These are phyloP conservation scores for Colletotrichum salicis DNA, from an alignment of 2,329 filamentous ascomycete genomes.

Conservation along the genomic window DNA sequence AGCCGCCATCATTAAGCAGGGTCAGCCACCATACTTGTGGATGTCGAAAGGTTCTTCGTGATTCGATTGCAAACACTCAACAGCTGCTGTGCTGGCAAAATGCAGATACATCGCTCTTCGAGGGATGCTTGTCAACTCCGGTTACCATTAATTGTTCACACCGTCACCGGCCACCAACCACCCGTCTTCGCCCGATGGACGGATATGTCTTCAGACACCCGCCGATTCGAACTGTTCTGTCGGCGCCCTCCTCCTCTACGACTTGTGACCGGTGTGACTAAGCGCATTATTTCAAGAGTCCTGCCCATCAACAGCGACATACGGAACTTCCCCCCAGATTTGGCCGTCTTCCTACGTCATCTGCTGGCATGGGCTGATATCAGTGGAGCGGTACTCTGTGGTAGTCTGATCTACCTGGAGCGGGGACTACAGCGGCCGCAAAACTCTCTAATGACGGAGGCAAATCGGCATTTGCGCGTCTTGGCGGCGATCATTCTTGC, in stretches of 20 bases:
- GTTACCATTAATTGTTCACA: background rate
- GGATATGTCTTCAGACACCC: background rate
- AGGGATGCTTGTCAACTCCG: background rate
- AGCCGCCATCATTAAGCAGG: background rate
- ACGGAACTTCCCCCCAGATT: slow-evolving; percentile 1
- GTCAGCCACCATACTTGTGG: background rate
- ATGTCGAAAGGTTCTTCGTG: background rate
- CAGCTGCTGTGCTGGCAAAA: background rate
- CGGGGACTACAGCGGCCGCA: background rate
- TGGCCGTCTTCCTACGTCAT: background rate
- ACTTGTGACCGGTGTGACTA: background rate
- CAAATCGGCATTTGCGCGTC: background rate
- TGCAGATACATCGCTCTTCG: background rate
- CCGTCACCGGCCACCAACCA: background rate
- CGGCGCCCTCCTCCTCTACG: background rate
- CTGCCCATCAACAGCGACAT: background rate
- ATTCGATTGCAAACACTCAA: background rate
- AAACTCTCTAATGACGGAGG: background rate
- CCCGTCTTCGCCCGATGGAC: background rate
- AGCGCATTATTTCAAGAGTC: background rate
- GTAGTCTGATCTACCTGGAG: slow-evolving; percentile 3
- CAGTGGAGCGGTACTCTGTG: background rate
- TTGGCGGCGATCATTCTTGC: background rate
- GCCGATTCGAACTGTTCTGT: background rate
- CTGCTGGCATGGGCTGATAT: slow-evolving; percentile 2